Evolutionary conservation across 2,329 filamentous ascomycete species (phyloP).

Genomic region (Botrytis sinoallii): DNA sequence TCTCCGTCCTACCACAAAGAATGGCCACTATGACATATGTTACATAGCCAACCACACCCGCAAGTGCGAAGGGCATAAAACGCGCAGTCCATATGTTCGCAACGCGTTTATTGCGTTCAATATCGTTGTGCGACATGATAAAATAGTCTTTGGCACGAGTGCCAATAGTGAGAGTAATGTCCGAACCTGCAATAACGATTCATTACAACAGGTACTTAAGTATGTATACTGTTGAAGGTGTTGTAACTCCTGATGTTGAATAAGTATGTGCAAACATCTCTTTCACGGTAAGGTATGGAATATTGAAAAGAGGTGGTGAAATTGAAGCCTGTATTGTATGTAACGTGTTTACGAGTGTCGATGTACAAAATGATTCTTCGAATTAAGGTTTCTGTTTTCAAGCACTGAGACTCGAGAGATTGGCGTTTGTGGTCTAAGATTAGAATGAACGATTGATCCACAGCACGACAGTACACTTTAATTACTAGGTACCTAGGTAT

Average conservation of each 20-base stretch:
- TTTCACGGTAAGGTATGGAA: background rate
- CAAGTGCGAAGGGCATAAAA: conserved; percentile 67
- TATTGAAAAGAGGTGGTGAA: background rate
- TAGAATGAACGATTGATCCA: background rate
- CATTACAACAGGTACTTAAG: conserved; percentile 13
- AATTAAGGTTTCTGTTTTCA: conserved; percentile 8
- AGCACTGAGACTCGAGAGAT: background rate
- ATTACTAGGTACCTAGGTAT: background rate
- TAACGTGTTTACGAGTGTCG: background rate
- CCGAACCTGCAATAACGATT: conserved; percentile 12
- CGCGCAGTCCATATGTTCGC: conserved; percentile 35
- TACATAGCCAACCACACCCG: conserved; percentile 62
- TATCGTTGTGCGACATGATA: conserved; percentile 6
- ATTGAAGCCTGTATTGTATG: background rate
- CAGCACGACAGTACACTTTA: background rate
- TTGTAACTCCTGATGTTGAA: background rate
- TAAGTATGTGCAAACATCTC: background rate
- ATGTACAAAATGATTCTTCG: conserved; percentile 1
- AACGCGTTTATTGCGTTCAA: conserved; percentile 21
- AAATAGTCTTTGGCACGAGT: background rate
- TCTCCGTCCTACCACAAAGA: conserved; percentile 58
- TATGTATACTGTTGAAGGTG: background rate
- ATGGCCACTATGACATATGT: conserved; percentile 68
- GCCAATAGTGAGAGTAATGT: background rate
- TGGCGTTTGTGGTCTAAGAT: background rate